A percentile compares a stretch with the other conserved stretches of the same genome.
phyloP scores from a whole-genome alignment of 768 basidiomycete species.

The Crucibulum laeve region DNA sequence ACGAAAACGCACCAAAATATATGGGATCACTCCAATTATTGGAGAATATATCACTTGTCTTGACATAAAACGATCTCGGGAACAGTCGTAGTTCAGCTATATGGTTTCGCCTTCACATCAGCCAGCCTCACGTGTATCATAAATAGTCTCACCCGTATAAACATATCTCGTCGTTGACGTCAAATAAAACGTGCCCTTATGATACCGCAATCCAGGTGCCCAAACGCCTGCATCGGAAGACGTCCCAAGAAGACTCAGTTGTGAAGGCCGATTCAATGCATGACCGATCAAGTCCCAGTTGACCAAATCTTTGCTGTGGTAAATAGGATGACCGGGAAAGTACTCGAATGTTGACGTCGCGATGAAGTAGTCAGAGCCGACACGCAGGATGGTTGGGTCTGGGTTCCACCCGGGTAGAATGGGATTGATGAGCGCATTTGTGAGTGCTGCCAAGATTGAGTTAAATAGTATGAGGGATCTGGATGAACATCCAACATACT shows the following conservation, averaged over 20 bases:
- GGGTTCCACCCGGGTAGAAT: conserved; percentile 38
- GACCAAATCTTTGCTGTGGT: conserved; percentile 32
- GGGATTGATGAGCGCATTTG: conserved; percentile 23
- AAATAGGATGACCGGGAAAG: conserved; percentile 37
- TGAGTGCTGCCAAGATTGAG: neutral
- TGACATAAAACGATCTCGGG: conserved; percentile 35
- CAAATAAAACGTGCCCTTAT: conserved; percentile 29
- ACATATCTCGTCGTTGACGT: conserved; percentile 32
- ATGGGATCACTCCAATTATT: conserved; percentile 36
- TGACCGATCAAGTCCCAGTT: conserved; percentile 34
- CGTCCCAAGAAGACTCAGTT: conserved; percentile 29
- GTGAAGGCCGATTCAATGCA: conserved; percentile 28
- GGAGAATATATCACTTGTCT: conserved; percentile 31
- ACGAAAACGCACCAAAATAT: conserved; percentile 25
- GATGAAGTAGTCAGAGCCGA: conserved; percentile 33
- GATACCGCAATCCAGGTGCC: conserved; percentile 32
- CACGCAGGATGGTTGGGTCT: conserved; percentile 34
- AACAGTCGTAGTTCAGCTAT: conserved; percentile 32
- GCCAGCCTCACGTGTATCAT: neutral
- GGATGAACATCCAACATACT: neutral
- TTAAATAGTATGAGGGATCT: neutral
- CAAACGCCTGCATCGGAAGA: conserved; percentile 34
- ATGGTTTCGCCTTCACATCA: neutral
- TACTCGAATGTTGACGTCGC: conserved; percentile 35
- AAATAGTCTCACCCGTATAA: conserved; percentile 25